Evolutionary conservation across 176 grass and related monocot species (phyloP).

Genomic region (Eleusine indica): DNA sequence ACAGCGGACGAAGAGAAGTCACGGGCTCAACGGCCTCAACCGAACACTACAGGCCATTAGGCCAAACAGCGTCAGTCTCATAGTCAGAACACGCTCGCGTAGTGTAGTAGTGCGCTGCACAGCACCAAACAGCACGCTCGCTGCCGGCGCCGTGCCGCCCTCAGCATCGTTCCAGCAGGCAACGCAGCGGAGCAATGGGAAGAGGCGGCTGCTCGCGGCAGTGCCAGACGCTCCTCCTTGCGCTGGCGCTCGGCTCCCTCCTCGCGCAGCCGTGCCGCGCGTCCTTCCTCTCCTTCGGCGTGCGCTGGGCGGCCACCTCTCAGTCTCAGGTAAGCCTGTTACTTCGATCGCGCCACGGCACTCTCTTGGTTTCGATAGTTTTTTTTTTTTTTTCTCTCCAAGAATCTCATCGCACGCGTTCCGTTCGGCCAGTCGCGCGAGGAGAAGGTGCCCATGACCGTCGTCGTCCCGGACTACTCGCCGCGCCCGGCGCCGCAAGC

Average conservation of each 20-base stretch:
- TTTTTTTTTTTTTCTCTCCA: too few relatives aligned
- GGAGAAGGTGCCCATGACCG: slow-evolving; percentile 51
- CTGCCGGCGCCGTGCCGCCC: too few relatives aligned
- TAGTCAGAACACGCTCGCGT: not conserved
- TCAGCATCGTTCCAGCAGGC: not conserved
- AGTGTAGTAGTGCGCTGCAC: not conserved
- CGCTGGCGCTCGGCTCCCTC: slow-evolving; percentile 43
- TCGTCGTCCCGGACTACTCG: slow-evolving; percentile 48
- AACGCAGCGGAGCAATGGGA: not conserved
- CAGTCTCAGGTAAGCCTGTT: not conserved
- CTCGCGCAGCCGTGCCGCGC: slow-evolving; percentile 40
- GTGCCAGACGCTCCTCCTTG: not conserved
- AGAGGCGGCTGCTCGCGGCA: not conserved
- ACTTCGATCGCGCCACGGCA: not conserved
- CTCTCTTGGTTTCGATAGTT: not conserved
- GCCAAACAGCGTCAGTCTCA: not conserved
- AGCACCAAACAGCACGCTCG: too few relatives aligned
- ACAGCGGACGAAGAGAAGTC: not conserved
- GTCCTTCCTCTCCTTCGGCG: slow-evolving; percentile 25
- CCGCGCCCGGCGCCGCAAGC: slow-evolving; percentile 31
- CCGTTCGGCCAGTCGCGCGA: slow-evolving; percentile 12
- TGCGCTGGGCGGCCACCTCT: not conserved
- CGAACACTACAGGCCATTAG: not conserved
- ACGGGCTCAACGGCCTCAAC: slow-evolving; percentile 8
- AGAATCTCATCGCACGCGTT: not conserved